A percentile compares a stretch with the other conserved stretches of the same genome.
These are phyloP conservation scores for Leccinum subrobustum DNA, from an alignment of 1,284 basidiomycete species.

Conservation along the genomic window DNA sequence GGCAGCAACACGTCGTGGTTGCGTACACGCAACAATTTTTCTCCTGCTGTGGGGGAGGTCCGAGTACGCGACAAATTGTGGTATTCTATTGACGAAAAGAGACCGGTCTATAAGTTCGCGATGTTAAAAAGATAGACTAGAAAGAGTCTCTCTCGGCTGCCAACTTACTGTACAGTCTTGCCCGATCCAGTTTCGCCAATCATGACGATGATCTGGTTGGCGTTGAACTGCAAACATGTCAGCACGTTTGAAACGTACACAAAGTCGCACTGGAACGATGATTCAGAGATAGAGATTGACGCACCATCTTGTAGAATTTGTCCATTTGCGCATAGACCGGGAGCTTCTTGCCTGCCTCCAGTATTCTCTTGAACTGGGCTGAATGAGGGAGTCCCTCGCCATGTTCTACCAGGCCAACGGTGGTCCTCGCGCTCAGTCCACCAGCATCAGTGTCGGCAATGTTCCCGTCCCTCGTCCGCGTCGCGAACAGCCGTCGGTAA, in stretches of 20 bases:
- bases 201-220: constrained; percentile 92
- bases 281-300: constrained; percentile 32
- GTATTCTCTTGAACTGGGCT: constrained; percentile 82
- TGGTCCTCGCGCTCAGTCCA: too few species aligned
- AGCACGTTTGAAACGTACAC: not conserved
- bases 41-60: constrained; percentile 88
- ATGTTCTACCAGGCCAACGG: too few species aligned
- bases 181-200: constrained; percentile 98
- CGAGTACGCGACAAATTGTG: constrained; percentile 93
- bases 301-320: constrained; percentile 83
- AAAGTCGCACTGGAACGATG: constrained; percentile 36
- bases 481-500: too few species aligned
- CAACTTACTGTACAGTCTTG: constrained; percentile 91
- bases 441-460: too few species aligned
- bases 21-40: constrained; percentile 95
- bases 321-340: constrained; percentile 95
- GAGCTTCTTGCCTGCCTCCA: constrained; percentile 82
- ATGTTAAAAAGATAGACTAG: constrained; percentile 21
- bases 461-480: too few species aligned
- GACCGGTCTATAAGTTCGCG: constrained; percentile 24
- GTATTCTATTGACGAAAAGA: constrained; percentile 58
- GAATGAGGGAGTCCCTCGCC: constrained; percentile 53
- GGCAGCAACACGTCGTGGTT: constrained; percentile 95
- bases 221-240: constrained; percentile 59
- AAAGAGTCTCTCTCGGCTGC: constrained; percentile 19